Evolutionary conservation across 441 rosid genomes (phyloP).

Genomic region (Gossypium schwendimanii): DNA sequence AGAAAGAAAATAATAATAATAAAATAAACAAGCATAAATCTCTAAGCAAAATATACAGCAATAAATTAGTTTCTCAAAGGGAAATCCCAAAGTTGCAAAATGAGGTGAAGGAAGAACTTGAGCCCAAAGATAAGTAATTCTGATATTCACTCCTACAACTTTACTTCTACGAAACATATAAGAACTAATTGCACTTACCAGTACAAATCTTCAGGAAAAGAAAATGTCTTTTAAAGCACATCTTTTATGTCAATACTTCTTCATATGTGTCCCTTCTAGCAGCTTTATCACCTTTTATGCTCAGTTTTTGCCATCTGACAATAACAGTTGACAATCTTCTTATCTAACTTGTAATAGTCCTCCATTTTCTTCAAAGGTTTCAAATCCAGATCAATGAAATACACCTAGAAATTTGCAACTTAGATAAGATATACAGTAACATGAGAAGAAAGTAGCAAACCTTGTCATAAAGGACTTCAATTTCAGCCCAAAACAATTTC

Average conservation of each 20-base stretch:
- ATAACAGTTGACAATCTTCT: slow-evolving; percentile 52
- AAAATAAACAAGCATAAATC: not conserved
- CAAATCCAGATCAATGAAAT: slow-evolving; percentile 80
- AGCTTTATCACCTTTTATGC: slow-evolving; percentile 15
- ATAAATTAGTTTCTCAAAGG: not conserved
- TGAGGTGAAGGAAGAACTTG: not conserved
- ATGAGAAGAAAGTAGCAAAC: not conserved
- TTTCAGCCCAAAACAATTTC: not conserved
- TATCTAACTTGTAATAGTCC: slow-evolving; percentile 54
- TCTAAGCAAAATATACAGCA: not conserved
- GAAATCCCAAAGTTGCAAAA: not conserved
- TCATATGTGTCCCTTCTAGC: not conserved
- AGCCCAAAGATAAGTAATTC: not conserved
- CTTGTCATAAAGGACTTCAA: not conserved
- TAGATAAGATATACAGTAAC: slow-evolving; percentile 7
- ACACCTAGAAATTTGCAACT: slow-evolving; percentile 39
- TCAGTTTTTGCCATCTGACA: slow-evolving; percentile 27
- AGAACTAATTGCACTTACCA: slow-evolving; percentile 25
- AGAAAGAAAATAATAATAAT: not conserved
- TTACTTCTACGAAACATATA: slow-evolving; percentile 10
- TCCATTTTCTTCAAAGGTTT: slow-evolving; percentile 81
- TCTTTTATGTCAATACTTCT: slow-evolving; percentile 9
- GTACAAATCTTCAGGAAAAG: not conserved
- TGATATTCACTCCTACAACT: slow-evolving; percentile 1
- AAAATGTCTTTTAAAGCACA: not conserved